Conservation (phyloP, 768 basidiomycete genomes). For the Sarcodon sp. region DNA sequence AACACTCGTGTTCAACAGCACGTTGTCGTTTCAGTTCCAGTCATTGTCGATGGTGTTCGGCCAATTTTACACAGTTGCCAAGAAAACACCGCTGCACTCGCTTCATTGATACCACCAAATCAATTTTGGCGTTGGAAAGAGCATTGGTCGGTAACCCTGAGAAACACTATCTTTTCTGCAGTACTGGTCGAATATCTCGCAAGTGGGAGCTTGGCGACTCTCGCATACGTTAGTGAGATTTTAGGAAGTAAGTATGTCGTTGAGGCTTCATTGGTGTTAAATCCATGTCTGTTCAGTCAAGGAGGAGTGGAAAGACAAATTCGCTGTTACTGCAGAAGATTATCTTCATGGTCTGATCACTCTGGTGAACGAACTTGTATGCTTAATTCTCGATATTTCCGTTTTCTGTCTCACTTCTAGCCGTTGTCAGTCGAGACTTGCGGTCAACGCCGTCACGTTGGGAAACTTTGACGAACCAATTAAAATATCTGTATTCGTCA, state of each 20-base stretch:
- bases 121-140: conserved; percentile 83
- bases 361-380: conserved; percentile 69
- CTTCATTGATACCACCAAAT: conserved; percentile 46
- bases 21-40: conserved; percentile 31
- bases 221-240: conserved; percentile 34
- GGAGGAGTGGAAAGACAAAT: conserved; percentile 55
- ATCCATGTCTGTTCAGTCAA: conserved; percentile 30
- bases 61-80: conserved; percentile 44
- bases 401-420: too few species aligned
- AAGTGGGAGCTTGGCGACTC: conserved; percentile 41
- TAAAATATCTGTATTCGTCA: conserved; percentile 66
- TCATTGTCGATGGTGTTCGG: conserved; percentile 40
- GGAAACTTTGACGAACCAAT: conserved; percentile 73
- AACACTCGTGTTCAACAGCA: neutral
- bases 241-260: conserved; percentile 49
- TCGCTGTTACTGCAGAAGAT: conserved; percentile 58
- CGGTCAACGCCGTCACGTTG: conserved; percentile 73
- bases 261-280: neutral
- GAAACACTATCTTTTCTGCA: conserved; percentile 53
- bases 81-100: conserved; percentile 36
- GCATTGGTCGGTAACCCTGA: conserved; percentile 63
- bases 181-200: conserved; percentile 56
- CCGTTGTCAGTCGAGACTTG: conserved; percentile 49
- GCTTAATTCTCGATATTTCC: conserved; percentile 8
- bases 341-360: conserved; percentile 73